Evolutionary conservation across 2,329 filamentous ascomycete species (phyloP).

Genomic region (Cordyceps cateniannulata): DNA sequence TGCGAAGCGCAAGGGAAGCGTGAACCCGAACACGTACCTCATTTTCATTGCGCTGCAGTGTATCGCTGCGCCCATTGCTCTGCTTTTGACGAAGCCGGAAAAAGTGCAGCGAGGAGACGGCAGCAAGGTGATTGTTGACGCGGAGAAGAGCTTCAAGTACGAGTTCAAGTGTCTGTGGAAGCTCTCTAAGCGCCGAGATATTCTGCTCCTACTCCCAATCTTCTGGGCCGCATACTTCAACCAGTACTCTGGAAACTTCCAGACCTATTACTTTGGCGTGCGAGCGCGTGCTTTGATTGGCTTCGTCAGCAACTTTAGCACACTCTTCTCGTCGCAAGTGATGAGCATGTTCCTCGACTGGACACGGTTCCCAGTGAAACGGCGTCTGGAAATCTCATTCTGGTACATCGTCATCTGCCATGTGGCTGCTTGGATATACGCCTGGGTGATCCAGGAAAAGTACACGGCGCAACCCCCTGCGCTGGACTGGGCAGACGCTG

Average conservation of each 20-base stretch:
- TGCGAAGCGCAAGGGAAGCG: slow-evolving; percentile 19
- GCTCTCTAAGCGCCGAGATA: slow-evolving; percentile 16
- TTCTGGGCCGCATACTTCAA: slow-evolving; percentile 25
- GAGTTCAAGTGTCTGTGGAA: slow-evolving; percentile 20
- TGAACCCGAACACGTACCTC: slow-evolving; percentile 22
- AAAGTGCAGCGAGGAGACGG: slow-evolving; percentile 23
- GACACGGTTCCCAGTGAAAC: slow-evolving; percentile 28
- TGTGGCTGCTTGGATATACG: slow-evolving; percentile 43
- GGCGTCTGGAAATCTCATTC: slow-evolving; percentile 36
- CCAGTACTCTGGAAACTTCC: slow-evolving; percentile 38
- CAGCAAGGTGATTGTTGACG: slow-evolving; percentile 18
- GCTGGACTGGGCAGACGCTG: slow-evolving; percentile 34
- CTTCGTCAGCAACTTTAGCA: slow-evolving; percentile 30
- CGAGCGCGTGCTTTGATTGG: slow-evolving; percentile 40
- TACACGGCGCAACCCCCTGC: slow-evolving; percentile 35
- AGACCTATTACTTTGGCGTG: slow-evolving; percentile 33
- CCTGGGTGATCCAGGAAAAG: slow-evolving; percentile 46
- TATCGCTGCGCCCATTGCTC: slow-evolving; percentile 20
- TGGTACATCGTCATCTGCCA: slow-evolving; percentile 40
- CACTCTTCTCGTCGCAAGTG: slow-evolving; percentile 36
- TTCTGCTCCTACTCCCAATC: slow-evolving; percentile 18
- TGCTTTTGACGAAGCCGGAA: slow-evolving; percentile 23
- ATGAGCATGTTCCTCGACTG: slow-evolving; percentile 40
- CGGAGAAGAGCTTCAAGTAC: slow-evolving; percentile 18
- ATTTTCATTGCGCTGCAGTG: slow-evolving; percentile 24